A percentile compares a stretch with the other conserved stretches of the same genome.
Evolutionary conservation across 2,329 filamentous ascomycete genomes (phyloP).

Genomic region (Cryphonectria japonica): DNA sequence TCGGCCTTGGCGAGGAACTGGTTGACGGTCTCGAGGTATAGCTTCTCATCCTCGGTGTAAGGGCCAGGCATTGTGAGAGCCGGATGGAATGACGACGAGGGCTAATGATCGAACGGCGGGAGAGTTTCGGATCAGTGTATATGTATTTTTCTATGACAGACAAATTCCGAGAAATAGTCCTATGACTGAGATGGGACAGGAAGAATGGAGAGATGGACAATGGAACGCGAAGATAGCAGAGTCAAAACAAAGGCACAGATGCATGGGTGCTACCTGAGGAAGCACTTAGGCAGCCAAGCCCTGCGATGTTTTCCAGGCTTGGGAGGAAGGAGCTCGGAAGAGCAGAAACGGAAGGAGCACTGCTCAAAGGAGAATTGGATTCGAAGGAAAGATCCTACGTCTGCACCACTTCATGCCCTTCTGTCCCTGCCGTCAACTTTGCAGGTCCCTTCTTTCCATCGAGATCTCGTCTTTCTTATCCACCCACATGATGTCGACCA

Average conservation of each 20-base stretch:
- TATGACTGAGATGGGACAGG: neutral
- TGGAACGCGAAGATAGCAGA: too few species aligned
- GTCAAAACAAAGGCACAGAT: neutral
- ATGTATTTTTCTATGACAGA: neutral
- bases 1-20: constrained; percentile 1
- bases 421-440: too few species aligned
- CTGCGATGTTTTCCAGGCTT: neutral
- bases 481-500: too few species aligned
- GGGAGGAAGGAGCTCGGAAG: neutral
- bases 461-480: too few species aligned
- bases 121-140: neutral
- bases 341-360: neutral
- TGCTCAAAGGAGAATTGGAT: too few species aligned
- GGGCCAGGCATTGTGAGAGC: constrained; percentile 1
- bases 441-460: too few species aligned
- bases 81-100: neutral
- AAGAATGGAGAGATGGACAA: neutral
- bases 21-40: constrained; percentile 4
- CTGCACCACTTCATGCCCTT: neutral
- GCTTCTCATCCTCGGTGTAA: neutral
- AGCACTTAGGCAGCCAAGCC: neutral
- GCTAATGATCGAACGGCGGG: neutral
- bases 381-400: neutral
- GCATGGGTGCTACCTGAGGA: neutral
- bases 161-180: neutral